phyloP scores from a whole-genome alignment of 2,329 filamentous ascomycete species.

The Fusarium tupiense region DNA sequence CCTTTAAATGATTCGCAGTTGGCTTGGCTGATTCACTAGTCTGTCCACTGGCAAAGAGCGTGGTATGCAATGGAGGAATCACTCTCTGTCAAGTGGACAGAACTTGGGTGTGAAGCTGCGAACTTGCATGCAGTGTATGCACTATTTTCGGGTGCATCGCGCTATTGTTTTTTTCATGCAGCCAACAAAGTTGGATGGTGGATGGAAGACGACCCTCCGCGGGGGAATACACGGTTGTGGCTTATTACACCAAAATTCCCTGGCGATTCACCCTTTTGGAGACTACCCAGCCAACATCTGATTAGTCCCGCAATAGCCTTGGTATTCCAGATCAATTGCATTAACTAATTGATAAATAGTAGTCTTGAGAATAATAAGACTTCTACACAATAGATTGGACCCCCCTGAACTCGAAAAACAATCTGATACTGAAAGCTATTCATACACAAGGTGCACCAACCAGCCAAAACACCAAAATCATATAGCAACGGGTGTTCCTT shows the following conservation, averaged over 20 bases:
- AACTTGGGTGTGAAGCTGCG: neutral
- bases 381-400: neutral
- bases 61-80: neutral
- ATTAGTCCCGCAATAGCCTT: neutral
- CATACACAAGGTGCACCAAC: neutral
- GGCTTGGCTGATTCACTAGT: neutral
- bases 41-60: neutral
- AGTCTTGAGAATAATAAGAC: neutral
- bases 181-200: constrained; percentile 3
- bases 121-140: neutral
- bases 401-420: neutral
- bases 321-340: neutral
- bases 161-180: constrained; percentile 11
- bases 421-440: neutral
- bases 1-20: neutral
- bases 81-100: neutral
- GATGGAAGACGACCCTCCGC: neutral
- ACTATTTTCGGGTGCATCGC: neutral
- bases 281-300: neutral
- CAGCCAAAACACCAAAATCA: neutral
- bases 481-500: neutral
- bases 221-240: neutral
- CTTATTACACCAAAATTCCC: neutral
- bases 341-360: neutral
- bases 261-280: neutral